These are phyloP conservation scores for Cantharellus anzutake DNA, from an alignment of 768 basidiomycete species.

Conservation along the genomic window DNA sequence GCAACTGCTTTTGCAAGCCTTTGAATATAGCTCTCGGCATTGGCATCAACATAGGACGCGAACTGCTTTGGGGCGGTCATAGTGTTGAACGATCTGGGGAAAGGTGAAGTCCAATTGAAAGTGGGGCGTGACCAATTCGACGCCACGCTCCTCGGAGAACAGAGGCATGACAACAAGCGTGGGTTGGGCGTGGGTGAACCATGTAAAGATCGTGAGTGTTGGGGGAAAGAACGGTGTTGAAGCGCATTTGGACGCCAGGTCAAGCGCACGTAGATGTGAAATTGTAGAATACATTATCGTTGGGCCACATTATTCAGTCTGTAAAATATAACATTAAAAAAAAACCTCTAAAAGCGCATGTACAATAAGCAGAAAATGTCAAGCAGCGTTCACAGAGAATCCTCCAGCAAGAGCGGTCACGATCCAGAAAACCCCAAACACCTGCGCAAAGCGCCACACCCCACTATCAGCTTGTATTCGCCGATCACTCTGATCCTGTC, in stretches of 20 bases:
- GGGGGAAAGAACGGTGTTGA: background rate
- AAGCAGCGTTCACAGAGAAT: background rate
- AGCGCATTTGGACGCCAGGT: background rate
- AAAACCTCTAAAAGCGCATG: too few species aligned
- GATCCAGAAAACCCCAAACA: slow-evolving; percentile 7
- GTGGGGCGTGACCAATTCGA: background rate
- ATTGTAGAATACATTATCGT: too few species aligned
- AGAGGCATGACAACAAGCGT: background rate
- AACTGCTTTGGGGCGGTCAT: slow-evolving; percentile 18
- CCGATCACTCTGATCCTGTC: background rate
- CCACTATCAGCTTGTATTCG: slow-evolving; percentile 8
- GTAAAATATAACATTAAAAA: too few species aligned
- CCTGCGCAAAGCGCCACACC: slow-evolving; percentile 8
- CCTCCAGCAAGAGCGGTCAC: slow-evolving; percentile 5
- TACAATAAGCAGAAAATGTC: too few species aligned
- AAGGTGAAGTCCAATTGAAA: background rate
- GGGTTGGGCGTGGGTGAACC: background rate
- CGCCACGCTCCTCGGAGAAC: background rate
- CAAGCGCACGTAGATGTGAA: background rate
- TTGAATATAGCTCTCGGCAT: slow-evolving; percentile 55
- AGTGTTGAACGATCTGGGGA: background rate
- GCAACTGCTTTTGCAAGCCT: slow-evolving; percentile 65
- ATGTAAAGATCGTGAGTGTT: background rate
- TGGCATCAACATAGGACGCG: slow-evolving; percentile 39
- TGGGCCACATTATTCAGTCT: too few species aligned